phyloP scores from a whole-genome alignment of 169 alveolate species.

The Plasmodium gaboni region DNA sequence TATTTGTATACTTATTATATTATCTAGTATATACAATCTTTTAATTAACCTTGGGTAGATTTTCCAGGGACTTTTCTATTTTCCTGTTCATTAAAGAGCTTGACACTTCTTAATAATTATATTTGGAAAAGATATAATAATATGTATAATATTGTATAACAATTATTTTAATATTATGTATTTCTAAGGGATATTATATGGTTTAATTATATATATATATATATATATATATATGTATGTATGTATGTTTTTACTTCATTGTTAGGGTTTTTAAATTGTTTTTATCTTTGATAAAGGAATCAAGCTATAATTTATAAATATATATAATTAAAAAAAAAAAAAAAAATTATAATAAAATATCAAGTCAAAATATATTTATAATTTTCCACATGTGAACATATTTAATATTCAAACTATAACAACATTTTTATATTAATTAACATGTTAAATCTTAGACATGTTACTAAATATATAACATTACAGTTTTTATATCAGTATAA shows the following conservation, averaged over 20 bases:
- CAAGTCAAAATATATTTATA: neutral
- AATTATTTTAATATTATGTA: too few species aligned
- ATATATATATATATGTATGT: neutral
- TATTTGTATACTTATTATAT: neutral
- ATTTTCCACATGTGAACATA: neutral
- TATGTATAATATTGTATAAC: too few species aligned
- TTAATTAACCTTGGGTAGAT: constrained; percentile 19
- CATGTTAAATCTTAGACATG: too few species aligned
- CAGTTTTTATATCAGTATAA: constrained; percentile 69
- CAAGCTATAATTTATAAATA: constrained; percentile 27
- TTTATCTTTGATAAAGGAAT: constrained; percentile 60
- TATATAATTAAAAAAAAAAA: neutral
- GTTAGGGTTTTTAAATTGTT: constrained; percentile 27
- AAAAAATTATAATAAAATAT: too few species aligned
- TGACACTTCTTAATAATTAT: constrained; percentile 19
- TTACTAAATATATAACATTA: neutral
- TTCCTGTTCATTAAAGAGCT: constrained; percentile 17
- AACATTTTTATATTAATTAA: too few species aligned
- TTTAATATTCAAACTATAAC: too few species aligned
- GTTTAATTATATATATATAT: neutral
- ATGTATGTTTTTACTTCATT: constrained; percentile 18
- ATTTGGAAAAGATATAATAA: neutral
- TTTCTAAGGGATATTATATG: too few species aligned
- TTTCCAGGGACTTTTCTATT: neutral
- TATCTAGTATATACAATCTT: neutral